Base-by-base conservation (phyloP, 2,329 filamentous ascomycete species). In the Aureobasidium sp. region DNA sequence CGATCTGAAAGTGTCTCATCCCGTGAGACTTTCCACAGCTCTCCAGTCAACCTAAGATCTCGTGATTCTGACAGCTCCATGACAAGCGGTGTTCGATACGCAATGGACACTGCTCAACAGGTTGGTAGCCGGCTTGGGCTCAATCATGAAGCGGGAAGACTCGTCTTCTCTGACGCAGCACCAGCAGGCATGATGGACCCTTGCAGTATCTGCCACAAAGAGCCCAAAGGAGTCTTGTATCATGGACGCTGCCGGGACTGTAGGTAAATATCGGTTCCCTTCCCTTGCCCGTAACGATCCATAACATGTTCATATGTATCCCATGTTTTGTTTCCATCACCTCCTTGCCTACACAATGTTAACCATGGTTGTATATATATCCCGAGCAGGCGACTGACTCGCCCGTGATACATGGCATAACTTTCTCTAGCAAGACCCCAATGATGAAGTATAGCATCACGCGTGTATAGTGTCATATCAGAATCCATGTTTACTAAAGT, bases 121-220 rank as follows among this genome's bases (percentile, higher is more conserved):
- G 37, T 41, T 2, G 37, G 51, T 8, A 29, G 25, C n/a, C 34
- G 37, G 1, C 27, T 44, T 3, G 39, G 52, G 15, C 25, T 56
- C 9, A 37, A 27, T 1, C 36, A 27, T 27, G 47, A 42, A 34
- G 22, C 47, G 2, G 47, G 57, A 15, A 27, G 57, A 51, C n/a
- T 61, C 4, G 36, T 37, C 14, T 61, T 61, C 17, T 42, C 57
- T 11, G 57, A 61, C 9, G 6, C 15, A 17, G 57, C 57, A n/a
- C 57, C 57, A 15, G 22, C 45, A 11, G 57, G 57, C 4, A 61
- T 52, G 57, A 61, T 61, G 57, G 57, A 61, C 8, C 36, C 57
- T 31, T 61, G 57, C 27, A 44, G 39, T 9, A 47, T 44, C 8
- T 61, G 57, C 15, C 34, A 20, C 2, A 44, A 36, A 25, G 57